A percentile compares a stretch with the other conserved stretches of the same genome.
Conservation (phyloP, 1,139 yeast species). For the Kodamaea ohmeri region DNA sequence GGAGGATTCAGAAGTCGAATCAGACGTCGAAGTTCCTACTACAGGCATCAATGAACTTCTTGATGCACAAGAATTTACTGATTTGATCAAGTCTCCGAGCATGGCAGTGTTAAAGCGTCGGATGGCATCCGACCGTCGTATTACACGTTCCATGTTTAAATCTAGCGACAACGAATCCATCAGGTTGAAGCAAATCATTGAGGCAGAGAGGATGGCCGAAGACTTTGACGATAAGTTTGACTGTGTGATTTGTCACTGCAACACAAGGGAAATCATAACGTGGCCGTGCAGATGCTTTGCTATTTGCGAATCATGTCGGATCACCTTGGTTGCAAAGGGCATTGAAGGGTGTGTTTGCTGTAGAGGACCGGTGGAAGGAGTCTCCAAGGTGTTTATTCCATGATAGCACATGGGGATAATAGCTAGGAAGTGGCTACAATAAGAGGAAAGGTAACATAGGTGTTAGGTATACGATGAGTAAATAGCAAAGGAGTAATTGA, state of each 20-base stretch:
- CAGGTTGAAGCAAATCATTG: constrained; percentile 23
- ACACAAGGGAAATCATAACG: constrained; percentile 70
- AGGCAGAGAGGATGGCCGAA: constrained; percentile 16
- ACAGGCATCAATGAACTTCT: constrained; percentile 29
- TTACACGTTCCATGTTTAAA: constrained; percentile 37
- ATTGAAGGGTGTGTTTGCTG: constrained; percentile 86
- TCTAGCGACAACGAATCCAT: constrained; percentile 21
- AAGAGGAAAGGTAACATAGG: no score
- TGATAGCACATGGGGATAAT: constrained; percentile 16
- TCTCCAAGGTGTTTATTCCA: constrained; percentile 52
- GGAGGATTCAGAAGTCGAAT: neutral
- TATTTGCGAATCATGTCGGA: constrained; percentile 78
- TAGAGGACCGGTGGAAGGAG: constrained; percentile 63
- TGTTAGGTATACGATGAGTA: no score
- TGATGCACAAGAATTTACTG: constrained; percentile 29
- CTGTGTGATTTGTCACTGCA: constrained; percentile 81
- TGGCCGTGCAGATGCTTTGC: constrained; percentile 96
- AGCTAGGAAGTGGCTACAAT: neutral
- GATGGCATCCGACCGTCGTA: constrained; percentile 25
- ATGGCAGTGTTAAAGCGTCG: constrained; percentile 36
- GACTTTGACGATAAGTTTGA: constrained; percentile 24
- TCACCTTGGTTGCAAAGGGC: constrained; percentile 70
- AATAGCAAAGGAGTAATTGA: no score
- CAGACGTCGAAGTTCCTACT: neutral
- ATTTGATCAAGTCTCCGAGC: constrained; percentile 23